A percentile compares a stretch with the other conserved stretches of the same genome.
These are phyloP conservation scores for Aspergillus sp. DNA, from an alignment of 2,329 filamentous ascomycete species.

Conservation along the genomic window DNA sequence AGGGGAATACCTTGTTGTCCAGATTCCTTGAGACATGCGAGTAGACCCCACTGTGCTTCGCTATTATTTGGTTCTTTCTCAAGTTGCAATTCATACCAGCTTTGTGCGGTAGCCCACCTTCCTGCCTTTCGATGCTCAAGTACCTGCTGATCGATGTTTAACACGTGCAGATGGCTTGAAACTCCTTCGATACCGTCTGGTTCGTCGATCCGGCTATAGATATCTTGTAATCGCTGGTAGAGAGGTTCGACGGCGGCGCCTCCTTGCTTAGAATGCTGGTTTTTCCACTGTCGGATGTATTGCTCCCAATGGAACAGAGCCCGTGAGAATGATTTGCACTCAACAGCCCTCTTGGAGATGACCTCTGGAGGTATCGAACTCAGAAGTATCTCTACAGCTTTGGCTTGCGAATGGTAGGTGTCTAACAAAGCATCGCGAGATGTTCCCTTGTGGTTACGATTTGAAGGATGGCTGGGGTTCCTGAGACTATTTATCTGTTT, in stretches of 20 bases:
- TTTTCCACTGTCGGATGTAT: slow-evolving; percentile 66
- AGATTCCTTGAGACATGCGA: slow-evolving; percentile 90
- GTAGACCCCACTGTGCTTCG: slow-evolving; percentile 77
- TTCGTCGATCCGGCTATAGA: slow-evolving; percentile 97
- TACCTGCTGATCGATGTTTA: slow-evolving; percentile 93
- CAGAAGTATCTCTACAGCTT: slow-evolving; percentile 72
- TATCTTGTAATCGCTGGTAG: slow-evolving; percentile 79
- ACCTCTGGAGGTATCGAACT: slow-evolving; percentile 68
- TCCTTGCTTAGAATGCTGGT: slow-evolving; percentile 51
- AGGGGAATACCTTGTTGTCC: slow-evolving; percentile 76
- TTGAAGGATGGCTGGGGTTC: slow-evolving; percentile 29
- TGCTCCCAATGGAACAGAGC: slow-evolving; percentile 95
- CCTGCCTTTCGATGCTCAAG: slow-evolving; percentile 91
- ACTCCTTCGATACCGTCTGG: slow-evolving; percentile 96
- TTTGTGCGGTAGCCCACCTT: slow-evolving; percentile 90
- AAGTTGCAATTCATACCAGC: slow-evolving; percentile 93
- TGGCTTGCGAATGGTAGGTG: slow-evolving; percentile 48
- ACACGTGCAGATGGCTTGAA: slow-evolving; percentile 77
- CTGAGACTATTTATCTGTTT: slow-evolving; percentile 45
- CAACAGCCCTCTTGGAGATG: slow-evolving; percentile 81
- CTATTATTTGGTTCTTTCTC: slow-evolving; percentile 74
- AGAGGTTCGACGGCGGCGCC: slow-evolving; percentile 60
- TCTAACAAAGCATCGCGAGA: slow-evolving; percentile 31
- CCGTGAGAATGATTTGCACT: slow-evolving; percentile 88
- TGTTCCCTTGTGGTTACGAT: slow-evolving; percentile 32